Percentiles rank a stretch among this genome's conserved stretches.
Conservation (phyloP, 306 rosid species). For the Begonia loranthoides region DNA sequence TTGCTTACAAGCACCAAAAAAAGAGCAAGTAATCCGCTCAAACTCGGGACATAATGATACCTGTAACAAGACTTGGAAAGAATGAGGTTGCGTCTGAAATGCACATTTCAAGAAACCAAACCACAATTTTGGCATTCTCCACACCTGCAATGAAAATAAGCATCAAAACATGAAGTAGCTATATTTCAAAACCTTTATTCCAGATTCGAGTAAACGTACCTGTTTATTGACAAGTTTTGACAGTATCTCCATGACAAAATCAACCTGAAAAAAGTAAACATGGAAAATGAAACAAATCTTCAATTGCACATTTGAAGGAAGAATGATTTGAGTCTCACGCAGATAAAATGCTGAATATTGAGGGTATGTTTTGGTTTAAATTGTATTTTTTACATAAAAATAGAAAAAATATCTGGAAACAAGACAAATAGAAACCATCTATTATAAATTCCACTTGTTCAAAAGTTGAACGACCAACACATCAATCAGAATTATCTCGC, state of each 20-base stretch:
- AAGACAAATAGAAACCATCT: no score
- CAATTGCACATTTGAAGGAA: no score
- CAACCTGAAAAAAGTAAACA: conserved; percentile 53
- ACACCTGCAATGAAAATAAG: conserved; percentile 45
- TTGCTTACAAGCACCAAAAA: conserved; percentile 3
- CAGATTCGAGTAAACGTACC: conserved; percentile 26
- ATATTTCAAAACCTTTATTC: not conserved
- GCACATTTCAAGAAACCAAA: conserved; percentile 97
- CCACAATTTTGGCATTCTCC: conserved; percentile 98
- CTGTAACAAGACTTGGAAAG: conserved; percentile 81
- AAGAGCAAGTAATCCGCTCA: not conserved
- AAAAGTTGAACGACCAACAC: not conserved
- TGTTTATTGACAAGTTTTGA: conserved; percentile 79
- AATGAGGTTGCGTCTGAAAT: conserved; percentile 89
- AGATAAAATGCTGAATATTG: no score
- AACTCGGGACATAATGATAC: conserved; percentile 22
- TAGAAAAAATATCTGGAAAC: no score
- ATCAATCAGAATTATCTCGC: not conserved
- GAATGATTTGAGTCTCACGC: not conserved
- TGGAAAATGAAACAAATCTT: no score
- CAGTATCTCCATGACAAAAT: conserved; percentile 99
- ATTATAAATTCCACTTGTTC: not conserved
- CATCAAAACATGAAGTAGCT: conserved; percentile 8
- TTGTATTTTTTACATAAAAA: no score
- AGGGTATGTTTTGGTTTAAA: no score